phyloP scores from a whole-genome alignment of 148 eudicot genomes.

The Hydrangea macrophylla region DNA sequence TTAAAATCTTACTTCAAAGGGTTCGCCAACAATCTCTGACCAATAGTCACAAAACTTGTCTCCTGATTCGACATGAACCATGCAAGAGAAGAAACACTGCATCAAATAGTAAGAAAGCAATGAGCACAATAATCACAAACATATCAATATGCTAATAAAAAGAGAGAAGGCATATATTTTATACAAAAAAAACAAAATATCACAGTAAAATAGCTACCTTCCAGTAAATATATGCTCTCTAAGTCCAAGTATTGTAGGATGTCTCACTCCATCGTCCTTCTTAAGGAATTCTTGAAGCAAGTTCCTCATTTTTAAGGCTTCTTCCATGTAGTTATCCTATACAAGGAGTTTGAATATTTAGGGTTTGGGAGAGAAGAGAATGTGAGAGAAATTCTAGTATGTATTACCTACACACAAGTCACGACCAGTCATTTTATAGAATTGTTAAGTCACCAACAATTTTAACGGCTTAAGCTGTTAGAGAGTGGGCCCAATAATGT shows the following conservation, averaged over 20 bases:
- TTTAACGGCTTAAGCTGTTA: too few species aligned
- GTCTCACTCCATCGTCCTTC: constrained; percentile 83
- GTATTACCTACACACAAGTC: too few species aligned
- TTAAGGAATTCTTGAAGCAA: constrained; percentile 92
- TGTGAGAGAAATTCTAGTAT: too few species aligned
- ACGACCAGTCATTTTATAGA: too few species aligned
- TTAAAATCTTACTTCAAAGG: constrained; percentile 70
- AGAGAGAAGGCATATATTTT: not conserved
- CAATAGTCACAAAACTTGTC: constrained; percentile 97
- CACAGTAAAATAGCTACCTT: constrained; percentile 42
- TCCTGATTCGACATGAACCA: constrained; percentile 99
- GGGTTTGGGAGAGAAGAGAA: too few species aligned
- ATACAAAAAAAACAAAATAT: not conserved
- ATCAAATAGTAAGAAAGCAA: constrained; percentile 20
- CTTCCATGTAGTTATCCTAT: constrained; percentile 99
- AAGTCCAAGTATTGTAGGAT: constrained; percentile 91
- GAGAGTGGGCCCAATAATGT: too few species aligned
- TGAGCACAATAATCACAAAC: not conserved
- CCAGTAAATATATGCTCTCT: constrained; percentile 99
- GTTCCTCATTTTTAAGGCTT: constrained; percentile 97
- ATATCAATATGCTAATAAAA: not conserved
- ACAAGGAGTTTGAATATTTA: constrained; percentile 16
- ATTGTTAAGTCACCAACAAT: too few species aligned
- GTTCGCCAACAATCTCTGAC: constrained; percentile 91
- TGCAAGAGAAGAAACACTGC: constrained; percentile 99